Evolutionary conservation across 2,329 filamentous ascomycete species (phyloP), one percentile per base, ranked within the genome.

Genomic region (Aspergillus japonicus): DNA sequence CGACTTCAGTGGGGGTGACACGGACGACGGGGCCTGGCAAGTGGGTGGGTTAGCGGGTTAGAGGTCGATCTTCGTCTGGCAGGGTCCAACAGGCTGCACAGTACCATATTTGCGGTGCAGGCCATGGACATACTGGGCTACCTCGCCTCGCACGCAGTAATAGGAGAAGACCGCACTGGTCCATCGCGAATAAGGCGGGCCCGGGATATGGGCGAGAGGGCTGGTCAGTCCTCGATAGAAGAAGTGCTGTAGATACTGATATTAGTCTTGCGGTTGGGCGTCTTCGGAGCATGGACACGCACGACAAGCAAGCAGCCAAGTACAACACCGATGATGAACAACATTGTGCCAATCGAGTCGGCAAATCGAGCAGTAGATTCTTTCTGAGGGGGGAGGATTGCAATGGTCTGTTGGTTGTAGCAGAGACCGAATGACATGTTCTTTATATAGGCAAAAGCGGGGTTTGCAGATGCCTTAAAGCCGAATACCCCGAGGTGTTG

Each of bases 11-110:
- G 0, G 71, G 70, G 8, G 47, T 50, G 21, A 63, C 39, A 23
- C 72, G 70, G 14, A 77, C 75, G n/a, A 75, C 61, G 1, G 72
- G 68, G 16, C 72, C 70, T 74, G 16, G 33, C 23, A 53, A 24
- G 2, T n/a, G 5, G 21, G 14, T 16, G 42, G 23, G n/a, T 29
- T 2, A 29, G 26, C 8, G 7, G 26, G 26, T 29, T 14, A 47
- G 14, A 12, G 19, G 54, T 35, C 52, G 48, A n/a, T 19, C 16
- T 31, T 14, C 47, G 26, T 5, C 2, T 6, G 10, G 12, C 12
- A 39, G n/a, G 23, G 1, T 50, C 5, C n/a, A 23, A 35, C 10
- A 12, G n/a, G 24, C 23, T 19, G n/a, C 4, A 29, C 24, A 3
- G 4, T 29, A 63, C 62, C 64, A 42, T 66, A 64, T 60, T 51